Base-by-base conservation (phyloP, 495 filamentous ascomycete species). In the Neurospora sp. region DNA sequence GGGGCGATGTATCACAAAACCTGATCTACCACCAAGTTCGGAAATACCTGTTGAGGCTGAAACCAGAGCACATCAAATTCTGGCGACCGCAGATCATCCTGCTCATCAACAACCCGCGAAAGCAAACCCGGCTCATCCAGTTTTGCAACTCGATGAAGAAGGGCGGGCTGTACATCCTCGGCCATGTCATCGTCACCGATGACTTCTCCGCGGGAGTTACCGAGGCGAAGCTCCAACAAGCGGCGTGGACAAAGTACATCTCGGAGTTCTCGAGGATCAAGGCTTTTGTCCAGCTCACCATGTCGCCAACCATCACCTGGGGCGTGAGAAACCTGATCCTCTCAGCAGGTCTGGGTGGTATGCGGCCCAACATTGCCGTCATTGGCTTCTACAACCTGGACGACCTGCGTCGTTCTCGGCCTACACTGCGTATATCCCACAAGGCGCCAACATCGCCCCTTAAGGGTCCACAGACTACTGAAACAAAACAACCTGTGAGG, bases 91-190 rank as follows among this genome's bases (percentile, higher is more conserved):
- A 90, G 74, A 95, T 97, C 72, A 85, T 97, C 54, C 85, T 97
- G 0, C 90, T 97, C 69, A 90, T 96, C 73, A 96, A 93, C 78
- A 91, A 94, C 74, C 89, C 94, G 11, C 87, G 94, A 10, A 86
- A 86, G 21, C 91, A 94, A 74, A 92, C 91, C 45, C 91, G 90
- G 48, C 87, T 97, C 73, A 93, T 97, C 8, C 93, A 95, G 62
- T 97, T 97, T 76, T 96, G 93, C 82, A 97, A 96, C 79, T 93
- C 93, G 0, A 82, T 97, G 78, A 97, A 97, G 79, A 97, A 97
- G 78, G 93, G 93, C 11, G 90, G 90, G 0, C 80, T 97, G 17
- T 97, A 94, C 82, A 91, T 97, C 10, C 84, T 97, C 4, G 93
- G 93, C 6, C 93, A 97, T 80, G 92, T 96, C 11, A 91, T 97